phyloP scores from a whole-genome alignment of 1,284 basidiomycete species.

The Exobasidium rhododendri region DNA sequence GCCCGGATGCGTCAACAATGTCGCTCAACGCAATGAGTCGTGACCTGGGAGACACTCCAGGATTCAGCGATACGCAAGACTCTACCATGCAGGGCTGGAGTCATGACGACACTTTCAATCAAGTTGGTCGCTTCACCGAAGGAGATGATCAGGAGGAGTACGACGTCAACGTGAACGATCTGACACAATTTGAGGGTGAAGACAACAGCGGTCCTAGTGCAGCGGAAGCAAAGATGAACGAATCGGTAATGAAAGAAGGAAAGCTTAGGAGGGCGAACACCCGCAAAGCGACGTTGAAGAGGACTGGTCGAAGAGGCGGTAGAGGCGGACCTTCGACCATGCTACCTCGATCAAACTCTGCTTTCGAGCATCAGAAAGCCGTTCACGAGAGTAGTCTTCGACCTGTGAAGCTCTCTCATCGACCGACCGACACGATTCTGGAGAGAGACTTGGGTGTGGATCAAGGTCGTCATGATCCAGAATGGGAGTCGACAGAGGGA shows the following conservation, averaged over 20 bases:
- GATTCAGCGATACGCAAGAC: neutral
- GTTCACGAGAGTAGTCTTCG: neutral
- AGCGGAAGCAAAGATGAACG: slow-evolving; percentile 66
- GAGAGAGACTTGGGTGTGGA: neutral
- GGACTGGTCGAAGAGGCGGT: neutral
- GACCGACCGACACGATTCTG: neutral
- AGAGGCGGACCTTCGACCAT: neutral
- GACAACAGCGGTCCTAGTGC: slow-evolving; percentile 64
- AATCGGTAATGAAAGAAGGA: slow-evolving; percentile 67
- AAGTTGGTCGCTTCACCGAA: slow-evolving; percentile 37
- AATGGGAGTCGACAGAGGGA: neutral
- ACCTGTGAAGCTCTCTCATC: neutral
- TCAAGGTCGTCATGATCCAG: neutral
- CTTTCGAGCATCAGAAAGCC: neutral
- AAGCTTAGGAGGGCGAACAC: slow-evolving; percentile 64
- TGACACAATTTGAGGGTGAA: slow-evolving; percentile 77
- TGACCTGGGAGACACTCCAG: neutral
- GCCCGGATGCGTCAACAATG: neutral
- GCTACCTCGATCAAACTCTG: neutral
- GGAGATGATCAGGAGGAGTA: slow-evolving; percentile 58
- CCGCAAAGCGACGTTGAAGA: slow-evolving; percentile 28
- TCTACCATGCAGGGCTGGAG: neutral
- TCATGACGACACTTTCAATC: neutral
- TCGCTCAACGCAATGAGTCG: neutral
- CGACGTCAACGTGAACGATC: slow-evolving; percentile 64